phyloP scores from a whole-genome alignment of 1,284 basidiomycete species.

The Agroathelia rolfsii region DNA sequence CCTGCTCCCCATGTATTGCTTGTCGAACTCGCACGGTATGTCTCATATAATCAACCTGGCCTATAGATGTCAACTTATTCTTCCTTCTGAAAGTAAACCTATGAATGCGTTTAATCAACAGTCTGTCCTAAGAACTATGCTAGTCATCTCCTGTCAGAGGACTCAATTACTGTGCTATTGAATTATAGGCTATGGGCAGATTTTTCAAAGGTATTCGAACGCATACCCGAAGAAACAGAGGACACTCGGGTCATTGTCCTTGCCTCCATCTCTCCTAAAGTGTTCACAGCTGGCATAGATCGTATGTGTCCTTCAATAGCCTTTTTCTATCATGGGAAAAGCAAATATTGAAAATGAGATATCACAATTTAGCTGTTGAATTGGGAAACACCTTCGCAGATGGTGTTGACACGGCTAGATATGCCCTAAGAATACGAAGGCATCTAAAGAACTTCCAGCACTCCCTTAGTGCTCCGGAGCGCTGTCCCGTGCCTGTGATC shows the following conservation, averaged over 20 bases:
- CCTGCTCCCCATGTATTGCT: conserved; percentile 42
- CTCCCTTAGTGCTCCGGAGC: conserved; percentile 61
- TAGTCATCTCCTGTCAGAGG: no score
- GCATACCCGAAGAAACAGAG: conserved; percentile 37
- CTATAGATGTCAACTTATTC: not conserved
- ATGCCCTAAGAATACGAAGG: no score
- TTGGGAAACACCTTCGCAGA: no score
- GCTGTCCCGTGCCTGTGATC: conserved; percentile 79
- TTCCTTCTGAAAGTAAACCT: no score
- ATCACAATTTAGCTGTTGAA: no score
- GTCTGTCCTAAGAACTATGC: not conserved
- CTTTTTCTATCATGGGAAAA: no score
- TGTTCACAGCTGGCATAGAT: conserved; percentile 79
- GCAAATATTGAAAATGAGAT: no score
- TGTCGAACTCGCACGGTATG: conserved; percentile 46
- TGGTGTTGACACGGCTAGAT: no score
- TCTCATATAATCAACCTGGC: not conserved
- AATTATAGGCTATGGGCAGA: conserved; percentile 68
- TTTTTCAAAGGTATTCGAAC: conserved; percentile 52
- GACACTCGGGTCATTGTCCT: conserved; percentile 66
- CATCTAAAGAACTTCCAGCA: conserved; percentile 72
- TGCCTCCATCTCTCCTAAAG: conserved; percentile 56
- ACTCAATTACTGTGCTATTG: no score
- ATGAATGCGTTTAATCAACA: not conserved
- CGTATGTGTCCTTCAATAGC: no score